Percentiles rank a stretch among this genome's conserved stretches.
Conservation (phyloP, 1,284 basidiomycete genomes). For the Malassezia psittaci region DNA sequence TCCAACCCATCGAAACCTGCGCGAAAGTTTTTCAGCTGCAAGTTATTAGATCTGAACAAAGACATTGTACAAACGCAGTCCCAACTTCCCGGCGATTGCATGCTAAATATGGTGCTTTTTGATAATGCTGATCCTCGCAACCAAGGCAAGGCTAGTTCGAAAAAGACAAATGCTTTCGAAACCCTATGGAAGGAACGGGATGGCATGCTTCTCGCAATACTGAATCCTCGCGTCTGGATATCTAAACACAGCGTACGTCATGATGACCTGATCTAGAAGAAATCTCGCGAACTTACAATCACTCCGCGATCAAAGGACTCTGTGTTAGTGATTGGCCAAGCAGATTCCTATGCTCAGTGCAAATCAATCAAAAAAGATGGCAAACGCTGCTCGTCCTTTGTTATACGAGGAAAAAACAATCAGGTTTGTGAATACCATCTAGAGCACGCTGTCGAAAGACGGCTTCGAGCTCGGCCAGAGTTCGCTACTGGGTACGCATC, state of each 20-base stretch:
- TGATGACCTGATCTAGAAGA: too few relatives aligned
- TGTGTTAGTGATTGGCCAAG: constrained; percentile 72
- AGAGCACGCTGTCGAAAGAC: constrained; percentile 2
- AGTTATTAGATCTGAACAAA: constrained; percentile 62
- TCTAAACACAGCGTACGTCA: background rate
- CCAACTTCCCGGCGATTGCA: constrained; percentile 57
- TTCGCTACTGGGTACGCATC: constrained; percentile 8
- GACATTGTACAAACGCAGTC: background rate
- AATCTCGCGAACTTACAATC: constrained; percentile 55
- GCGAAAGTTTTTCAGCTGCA: constrained; percentile 76
- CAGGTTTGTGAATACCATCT: constrained; percentile 13
- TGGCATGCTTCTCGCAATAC: constrained; percentile 75
- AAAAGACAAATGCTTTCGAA: constrained; percentile 90
- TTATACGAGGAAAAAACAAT: constrained; percentile 8
- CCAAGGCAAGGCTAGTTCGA: constrained; percentile 55
- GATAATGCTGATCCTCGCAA: constrained; percentile 59
- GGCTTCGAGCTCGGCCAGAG: constrained; percentile 13
- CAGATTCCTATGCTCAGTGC: constrained; percentile 75
- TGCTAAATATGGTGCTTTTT: constrained; percentile 71
- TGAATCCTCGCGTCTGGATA: constrained; percentile 70
- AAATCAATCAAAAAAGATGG: constrained; percentile 62
- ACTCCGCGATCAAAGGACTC: constrained; percentile 71
- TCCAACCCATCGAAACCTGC: constrained; percentile 43
- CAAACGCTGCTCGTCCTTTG: constrained; percentile 62
- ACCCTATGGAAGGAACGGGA: constrained; percentile 69